Evolutionary conservation across 768 basidiomycete species (phyloP).

Genomic region (Pulveroboletus sp.): DNA sequence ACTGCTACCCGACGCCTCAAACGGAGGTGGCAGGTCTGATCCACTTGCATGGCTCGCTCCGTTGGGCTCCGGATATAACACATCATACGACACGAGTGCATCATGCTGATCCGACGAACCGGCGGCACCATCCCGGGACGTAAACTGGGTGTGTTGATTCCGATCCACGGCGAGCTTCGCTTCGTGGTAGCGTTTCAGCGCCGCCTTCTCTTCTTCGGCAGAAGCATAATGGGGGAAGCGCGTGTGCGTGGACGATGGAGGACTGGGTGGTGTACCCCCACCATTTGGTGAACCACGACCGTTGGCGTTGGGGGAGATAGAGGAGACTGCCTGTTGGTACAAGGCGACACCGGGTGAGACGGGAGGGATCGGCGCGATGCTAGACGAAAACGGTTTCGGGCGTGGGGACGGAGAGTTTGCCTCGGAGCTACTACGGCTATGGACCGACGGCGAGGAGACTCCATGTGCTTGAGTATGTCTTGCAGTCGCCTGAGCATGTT

Average conservation of each 20-base stretch:
- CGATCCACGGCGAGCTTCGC: constrained; percentile 70
- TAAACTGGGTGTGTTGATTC: constrained; percentile 41
- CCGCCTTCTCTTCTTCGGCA: constrained; percentile 76
- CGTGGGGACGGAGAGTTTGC: constrained; percentile 17
- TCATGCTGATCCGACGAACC: constrained; percentile 20
- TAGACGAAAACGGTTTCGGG: constrained; percentile 13
- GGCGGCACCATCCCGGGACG: constrained; percentile 13
- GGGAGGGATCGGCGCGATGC: constrained; percentile 14
- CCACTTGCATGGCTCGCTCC: constrained; percentile 22
- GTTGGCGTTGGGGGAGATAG: constrained; percentile 28
- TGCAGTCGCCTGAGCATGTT: constrained; percentile 66
- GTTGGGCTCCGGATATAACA: constrained; percentile 48
- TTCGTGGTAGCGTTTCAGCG: constrained; percentile 62
- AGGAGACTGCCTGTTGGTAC: constrained; percentile 46
- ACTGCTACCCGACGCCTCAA: constrained; percentile 40
- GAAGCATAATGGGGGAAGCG: constrained; percentile 50
- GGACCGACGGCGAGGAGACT: constrained; percentile 22
- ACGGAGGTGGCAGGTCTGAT: constrained; percentile 51
- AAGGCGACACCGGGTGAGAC: constrained; percentile 42
- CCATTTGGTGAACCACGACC: constrained; percentile 15
- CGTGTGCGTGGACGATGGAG: constrained; percentile 20
- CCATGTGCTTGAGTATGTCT: constrained; percentile 50
- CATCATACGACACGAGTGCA: constrained; percentile 60
- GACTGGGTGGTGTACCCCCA: constrained; percentile 30
- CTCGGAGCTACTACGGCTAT: constrained; percentile 29